Conservation (phyloP, 164 flowering plant species). For the Protea cynaroides region DNA sequence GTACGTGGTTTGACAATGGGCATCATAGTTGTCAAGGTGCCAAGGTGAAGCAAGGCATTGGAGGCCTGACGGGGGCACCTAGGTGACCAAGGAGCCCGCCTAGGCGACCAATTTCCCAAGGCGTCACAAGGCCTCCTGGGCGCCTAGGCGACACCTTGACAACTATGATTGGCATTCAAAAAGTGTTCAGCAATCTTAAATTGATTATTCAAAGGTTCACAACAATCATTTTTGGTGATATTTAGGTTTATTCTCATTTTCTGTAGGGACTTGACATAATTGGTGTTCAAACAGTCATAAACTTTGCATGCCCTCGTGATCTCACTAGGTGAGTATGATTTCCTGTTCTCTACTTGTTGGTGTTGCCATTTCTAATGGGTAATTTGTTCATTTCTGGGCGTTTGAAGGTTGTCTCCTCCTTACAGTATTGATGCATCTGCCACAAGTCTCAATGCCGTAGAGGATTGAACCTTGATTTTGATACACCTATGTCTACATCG, state of each 20-base stretch:
- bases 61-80: too few species aligned
- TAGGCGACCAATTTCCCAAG: too few species aligned
- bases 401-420: conserved; percentile 1
- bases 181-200: too few species aligned
- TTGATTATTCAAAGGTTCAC: too few species aligned
- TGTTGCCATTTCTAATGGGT: background rate
- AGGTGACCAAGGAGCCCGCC: too few species aligned
- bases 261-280: conserved; percentile 90
- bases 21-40: background rate
- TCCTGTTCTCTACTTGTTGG: conserved; percentile 3
- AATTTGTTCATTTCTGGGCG: background rate
- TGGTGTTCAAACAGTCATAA: conserved; percentile 93
- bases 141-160: too few species aligned
- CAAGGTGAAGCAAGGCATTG: too few species aligned
- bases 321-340: conserved; percentile 55
- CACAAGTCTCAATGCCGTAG: background rate
- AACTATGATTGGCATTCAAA: too few species aligned
- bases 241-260: conserved; percentile 1
- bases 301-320: conserved; percentile 90
- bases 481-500: too few species aligned
- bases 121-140: too few species aligned
- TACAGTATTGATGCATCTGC: background rate
- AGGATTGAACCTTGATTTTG: background rate
- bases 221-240: background rate
- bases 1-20: background rate